Evolutionary conservation across 345 rosid species (phyloP).

Genomic region (Lepidium sativum): DNA sequence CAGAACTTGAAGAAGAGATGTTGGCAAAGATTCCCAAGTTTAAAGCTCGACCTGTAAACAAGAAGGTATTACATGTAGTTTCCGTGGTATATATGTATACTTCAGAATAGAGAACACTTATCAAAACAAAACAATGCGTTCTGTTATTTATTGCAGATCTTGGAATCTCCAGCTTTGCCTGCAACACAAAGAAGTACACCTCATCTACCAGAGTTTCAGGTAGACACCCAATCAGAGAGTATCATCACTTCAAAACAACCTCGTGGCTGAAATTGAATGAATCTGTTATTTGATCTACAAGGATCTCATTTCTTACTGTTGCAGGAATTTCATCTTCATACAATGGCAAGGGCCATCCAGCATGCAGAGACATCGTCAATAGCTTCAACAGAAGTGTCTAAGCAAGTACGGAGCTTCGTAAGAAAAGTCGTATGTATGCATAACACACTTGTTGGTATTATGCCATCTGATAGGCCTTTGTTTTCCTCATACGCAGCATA

Average conservation of each 20-base stretch:
- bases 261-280: not conserved
- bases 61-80: conserved; percentile 49
- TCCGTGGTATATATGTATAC: not conserved
- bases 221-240: conserved; percentile 20
- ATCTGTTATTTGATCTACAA: not conserved
- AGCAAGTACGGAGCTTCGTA: conserved; percentile 37
- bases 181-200: conserved; percentile 62
- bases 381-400: conserved; percentile 64
- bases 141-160: conserved; percentile 41
- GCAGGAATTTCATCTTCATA: conserved; percentile 89
- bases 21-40: conserved; percentile 93
- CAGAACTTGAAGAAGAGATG: conserved; percentile 97
- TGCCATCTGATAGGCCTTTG: conserved; percentile 12
- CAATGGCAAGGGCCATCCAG: conserved; percentile 70
- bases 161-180: conserved; percentile 62
- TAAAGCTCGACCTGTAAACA: conserved; percentile 95
- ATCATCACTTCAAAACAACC: not conserved
- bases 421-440: not conserved
- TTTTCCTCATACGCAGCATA: conserved; percentile 29
- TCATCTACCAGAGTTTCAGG: conserved; percentile 81
- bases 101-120: not conserved
- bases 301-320: conserved; percentile 10
- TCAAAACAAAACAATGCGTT: not conserved
- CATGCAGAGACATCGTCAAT: conserved; percentile 76
- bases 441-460: not conserved